Evolutionary conservation across 2,329 filamentous ascomycete genomes (phyloP).

Genomic region (Fusarium redolens): DNA sequence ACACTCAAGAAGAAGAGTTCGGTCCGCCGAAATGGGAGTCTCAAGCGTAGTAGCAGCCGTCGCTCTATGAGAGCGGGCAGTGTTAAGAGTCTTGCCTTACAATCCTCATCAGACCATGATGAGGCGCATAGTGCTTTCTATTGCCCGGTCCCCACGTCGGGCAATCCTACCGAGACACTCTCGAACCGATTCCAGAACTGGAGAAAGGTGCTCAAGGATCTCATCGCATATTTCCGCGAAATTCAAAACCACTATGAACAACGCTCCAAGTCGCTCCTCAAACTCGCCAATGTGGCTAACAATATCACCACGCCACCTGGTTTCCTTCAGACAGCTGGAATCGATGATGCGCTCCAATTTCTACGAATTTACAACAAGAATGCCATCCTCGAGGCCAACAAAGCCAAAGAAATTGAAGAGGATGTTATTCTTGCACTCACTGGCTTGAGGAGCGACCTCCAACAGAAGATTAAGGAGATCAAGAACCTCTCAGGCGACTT

Average conservation of each 20-base stretch:
- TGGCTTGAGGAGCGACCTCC: slow-evolving; percentile 86
- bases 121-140: slow-evolving; percentile 86
- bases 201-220: slow-evolving; percentile 93
- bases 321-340: slow-evolving; percentile 84
- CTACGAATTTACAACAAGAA: slow-evolving; percentile 86
- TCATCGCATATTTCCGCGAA: slow-evolving; percentile 94
- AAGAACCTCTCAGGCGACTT: slow-evolving; percentile 94
- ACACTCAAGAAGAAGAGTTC: slow-evolving; percentile 92
- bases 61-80: slow-evolving; percentile 87
- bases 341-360: slow-evolving; percentile 86
- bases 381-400: slow-evolving; percentile 82
- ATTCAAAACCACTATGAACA: slow-evolving; percentile 90
- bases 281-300: slow-evolving; percentile 85
- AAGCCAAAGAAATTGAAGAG: slow-evolving; percentile 88
- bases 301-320: slow-evolving; percentile 79
- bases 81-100: slow-evolving; percentile 81
- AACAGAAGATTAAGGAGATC: slow-evolving; percentile 98
- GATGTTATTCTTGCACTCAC: slow-evolving; percentile 91
- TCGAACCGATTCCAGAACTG: slow-evolving; percentile 95
- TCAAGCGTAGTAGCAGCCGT: slow-evolving; percentile 83
- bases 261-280: slow-evolving; percentile 82
- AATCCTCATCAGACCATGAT: slow-evolving; percentile 74
- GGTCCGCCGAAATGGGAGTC: slow-evolving; percentile 76
- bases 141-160: slow-evolving; percentile 87
- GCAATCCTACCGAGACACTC: slow-evolving; percentile 88